Conservation (phyloP, 495 filamentous ascomycete genomes). For the Amorphotheca resinae region DNA sequence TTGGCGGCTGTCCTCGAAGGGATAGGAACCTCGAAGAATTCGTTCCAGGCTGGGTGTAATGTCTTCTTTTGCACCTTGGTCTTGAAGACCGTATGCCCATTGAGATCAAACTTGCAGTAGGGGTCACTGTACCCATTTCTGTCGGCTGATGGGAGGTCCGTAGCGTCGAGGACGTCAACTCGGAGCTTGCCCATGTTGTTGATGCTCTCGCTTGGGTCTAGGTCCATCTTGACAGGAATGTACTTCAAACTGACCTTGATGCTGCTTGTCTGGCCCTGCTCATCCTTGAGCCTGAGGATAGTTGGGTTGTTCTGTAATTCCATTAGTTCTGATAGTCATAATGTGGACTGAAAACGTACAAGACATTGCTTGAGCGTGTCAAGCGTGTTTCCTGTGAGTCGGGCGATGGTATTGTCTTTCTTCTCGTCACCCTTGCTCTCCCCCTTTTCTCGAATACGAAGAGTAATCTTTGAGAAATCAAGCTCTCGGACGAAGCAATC, state of each 20-base stretch:
- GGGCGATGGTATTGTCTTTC: constrained; percentile 63
- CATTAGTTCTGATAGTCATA: constrained; percentile 14
- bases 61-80: constrained; percentile 95
- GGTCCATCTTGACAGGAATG: constrained; percentile 81
- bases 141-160: constrained; percentile 81
- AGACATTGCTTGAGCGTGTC: constrained; percentile 77
- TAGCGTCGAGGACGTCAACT: constrained; percentile 80
- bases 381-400: constrained; percentile 72
- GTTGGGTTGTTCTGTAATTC: constrained; percentile 69
- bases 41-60: constrained; percentile 87
- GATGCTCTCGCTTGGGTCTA: constrained; percentile 91
- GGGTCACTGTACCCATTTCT: constrained; percentile 94
- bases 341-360: constrained; percentile 34
- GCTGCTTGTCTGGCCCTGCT: constrained; percentile 63
- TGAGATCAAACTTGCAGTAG: constrained; percentile 86
- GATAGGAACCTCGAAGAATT: constrained; percentile 76
- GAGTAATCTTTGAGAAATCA: constrained; percentile 84
- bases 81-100: constrained; percentile 79
- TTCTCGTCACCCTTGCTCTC: constrained; percentile 57
- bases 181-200: constrained; percentile 94
- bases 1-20: constrained; percentile 74
- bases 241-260: constrained; percentile 88
- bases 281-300: constrained; percentile 59
- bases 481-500: constrained; percentile 95
- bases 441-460: constrained; percentile 64